Base-by-base conservation (phyloP, 179 eudicot species). In the Silene noctiflora region DNA sequence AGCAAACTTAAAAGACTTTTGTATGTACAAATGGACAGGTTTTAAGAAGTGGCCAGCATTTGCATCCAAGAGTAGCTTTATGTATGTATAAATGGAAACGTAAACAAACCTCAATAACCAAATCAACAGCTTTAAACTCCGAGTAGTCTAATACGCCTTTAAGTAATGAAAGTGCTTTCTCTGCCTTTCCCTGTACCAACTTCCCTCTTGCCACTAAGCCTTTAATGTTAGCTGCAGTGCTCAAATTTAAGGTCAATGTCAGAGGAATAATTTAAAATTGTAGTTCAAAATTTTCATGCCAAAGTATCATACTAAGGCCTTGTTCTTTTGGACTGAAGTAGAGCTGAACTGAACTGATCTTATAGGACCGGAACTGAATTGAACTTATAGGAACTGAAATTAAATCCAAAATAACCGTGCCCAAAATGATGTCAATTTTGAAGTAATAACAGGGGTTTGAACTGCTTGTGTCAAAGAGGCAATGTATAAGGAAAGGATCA, bases 91-190 rank as follows among this genome's bases (percentile, higher is more conserved):
- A 31, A 67, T 24, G 19, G 73, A 61, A 71, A 20, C 25, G 63
- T 16, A 65, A 72, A 60, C 82, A 22, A 13, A 92, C 98, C 97
- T 94, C 98, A 55, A 94, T 94, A 77, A 94, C 98, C 94, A 94
- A 76, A 85, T 94, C 98, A 70, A 85, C 97, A 83, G 91, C 93
- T 78, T 79, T 83, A 60, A 94, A 92, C 59, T 92, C 96, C 61
- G 90, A 76, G 84, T 94, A 94, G 82, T 94, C 96, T 81, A 92
- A 73, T 58, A 81, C 97, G 77, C 98, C 98, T 86, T 89, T 89
- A 46, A 94, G 84, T 80, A 89, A 72, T 17, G 84, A 84, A 74
- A 92, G 80, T 56, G 93, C 90, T 76, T 89, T 91, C 61, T 85
- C 89, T 16, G 94, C 97, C 80, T 87, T 89, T 61, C 85, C 90